Base-by-base conservation (phyloP, 306 rosid genomes). In the Begonia loranthoides region DNA sequence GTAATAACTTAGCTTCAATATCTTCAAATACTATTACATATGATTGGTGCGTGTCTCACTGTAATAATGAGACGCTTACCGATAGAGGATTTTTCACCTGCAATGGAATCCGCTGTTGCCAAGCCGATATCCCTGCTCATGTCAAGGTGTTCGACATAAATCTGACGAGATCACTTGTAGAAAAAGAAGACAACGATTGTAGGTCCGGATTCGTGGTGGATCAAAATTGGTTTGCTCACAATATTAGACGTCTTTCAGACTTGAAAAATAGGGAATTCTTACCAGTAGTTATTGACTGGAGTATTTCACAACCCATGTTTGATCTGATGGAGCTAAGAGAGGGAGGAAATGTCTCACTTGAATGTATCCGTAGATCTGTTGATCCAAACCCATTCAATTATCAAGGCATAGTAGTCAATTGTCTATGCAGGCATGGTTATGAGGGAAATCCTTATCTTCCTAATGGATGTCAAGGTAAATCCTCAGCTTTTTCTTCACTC, bases 391-490 rank as follows among this genome's bases (percentile, higher is more conserved):
- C n/a, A n/a, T n/a, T n/a, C n/a, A n/a, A n/a, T n/a, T n/a, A n/a
- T n/a, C n/a, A n/a, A n/a, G n/a, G n/a, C n/a, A n/a, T n/a, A n/a
- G 46, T 46, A 21, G 34, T 65, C 38, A 4, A 11, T 36, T 58
- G 70, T 46, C 0, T 0, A 0, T 58, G 70, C 49, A 10, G 1
- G 11, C 1, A 2, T 5, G 60, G 65, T 8, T 38, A 0, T 1
- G 9, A 38, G 17, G 71, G 71, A 41, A 66, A 66, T 24, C 71
- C 71, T 1, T 66, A 59, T 39, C 52, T 59, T 46, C 17, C 13
- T 38, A 0, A 48, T 0, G 66, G 66, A 46, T 66, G 71, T 15
- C 55, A 36, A 40, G 66, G 71, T 66, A 47, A 12, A 17, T 22
- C 40, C 15, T 9, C 17, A 3, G 5, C 14, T n/a, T 17, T 4